Conservation (phyloP, 345 rosid species). For the Ceriops zippeliana region DNA sequence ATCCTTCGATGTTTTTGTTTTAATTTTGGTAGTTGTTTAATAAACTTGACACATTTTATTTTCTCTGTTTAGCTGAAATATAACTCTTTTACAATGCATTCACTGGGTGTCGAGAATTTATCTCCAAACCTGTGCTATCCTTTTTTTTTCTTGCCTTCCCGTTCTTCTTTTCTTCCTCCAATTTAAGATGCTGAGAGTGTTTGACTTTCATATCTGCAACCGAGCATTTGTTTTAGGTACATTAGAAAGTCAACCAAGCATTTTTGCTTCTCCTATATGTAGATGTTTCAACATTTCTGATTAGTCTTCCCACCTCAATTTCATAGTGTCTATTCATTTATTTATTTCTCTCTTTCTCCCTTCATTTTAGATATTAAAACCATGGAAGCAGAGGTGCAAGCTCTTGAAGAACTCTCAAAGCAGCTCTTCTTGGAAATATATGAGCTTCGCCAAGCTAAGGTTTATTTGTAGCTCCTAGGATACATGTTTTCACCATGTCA, state of each 20-base stretch:
- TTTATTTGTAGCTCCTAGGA: slow-evolving; percentile 16
- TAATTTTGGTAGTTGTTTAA: not conserved
- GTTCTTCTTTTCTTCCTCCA: not conserved
- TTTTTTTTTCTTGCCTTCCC: not conserved
- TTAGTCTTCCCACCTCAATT: not conserved
- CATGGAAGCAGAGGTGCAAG: slow-evolving; percentile 92
- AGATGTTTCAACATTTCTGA: not conserved
- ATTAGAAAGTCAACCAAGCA: too few relatives aligned
- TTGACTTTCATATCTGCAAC: too few relatives aligned
- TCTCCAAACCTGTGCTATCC: not conserved
- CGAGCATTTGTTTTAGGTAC: too few relatives aligned
- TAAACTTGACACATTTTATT: not conserved
- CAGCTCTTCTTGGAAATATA: slow-evolving; percentile 95
- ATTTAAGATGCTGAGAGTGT: too few relatives aligned
- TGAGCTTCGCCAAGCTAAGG: slow-evolving; percentile 99
- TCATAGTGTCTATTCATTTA: not conserved
- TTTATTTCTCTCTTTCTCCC: not conserved
- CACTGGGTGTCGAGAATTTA: not conserved
- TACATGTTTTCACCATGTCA: slow-evolving; percentile 7
- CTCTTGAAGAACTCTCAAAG: slow-evolving; percentile 91
- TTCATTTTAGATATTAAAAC: slow-evolving; percentile 59
- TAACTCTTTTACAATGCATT: not conserved
- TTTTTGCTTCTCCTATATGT: too few relatives aligned
- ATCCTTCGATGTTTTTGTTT: not conserved
- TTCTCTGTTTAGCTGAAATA: not conserved